Conservation (phyloP, 345 rosid species). For the Aquilaria malaccensis region DNA sequence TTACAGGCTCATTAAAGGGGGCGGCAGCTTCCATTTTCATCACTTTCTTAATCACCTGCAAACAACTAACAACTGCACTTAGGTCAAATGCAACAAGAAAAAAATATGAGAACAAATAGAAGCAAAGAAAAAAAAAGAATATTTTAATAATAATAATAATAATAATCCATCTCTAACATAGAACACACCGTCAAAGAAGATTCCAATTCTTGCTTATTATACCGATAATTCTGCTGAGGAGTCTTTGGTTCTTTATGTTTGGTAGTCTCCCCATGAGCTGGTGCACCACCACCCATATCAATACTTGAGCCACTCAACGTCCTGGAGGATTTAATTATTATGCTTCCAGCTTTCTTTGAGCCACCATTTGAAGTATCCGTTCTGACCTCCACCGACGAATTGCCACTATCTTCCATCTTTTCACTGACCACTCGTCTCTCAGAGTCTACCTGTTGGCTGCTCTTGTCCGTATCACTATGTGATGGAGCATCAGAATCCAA, state of each 20-base stretch:
- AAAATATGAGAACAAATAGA: background rate
- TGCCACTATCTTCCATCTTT: slow-evolving; percentile 52
- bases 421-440: slow-evolving; percentile 41
- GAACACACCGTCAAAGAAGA: slow-evolving; percentile 54
- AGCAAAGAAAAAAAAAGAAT: background rate
- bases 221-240: slow-evolving; percentile 25
- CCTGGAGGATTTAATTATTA: slow-evolving; percentile 62
- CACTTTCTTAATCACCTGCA: slow-evolving; percentile 78
- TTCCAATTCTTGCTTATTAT: slow-evolving; percentile 63
- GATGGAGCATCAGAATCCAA: slow-evolving; percentile 42
- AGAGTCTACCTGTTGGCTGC: slow-evolving; percentile 38
- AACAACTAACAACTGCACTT: background rate
- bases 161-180: background rate
- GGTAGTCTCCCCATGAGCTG: slow-evolving; percentile 22
- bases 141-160: too few relatives aligned
- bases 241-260: slow-evolving; percentile 36
- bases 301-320: slow-evolving; percentile 31
- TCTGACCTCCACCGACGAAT: slow-evolving; percentile 43
- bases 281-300: slow-evolving; percentile 25
- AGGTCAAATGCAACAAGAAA: background rate
- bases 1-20: slow-evolving; percentile 84
- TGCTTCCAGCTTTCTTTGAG: slow-evolving; percentile 67
- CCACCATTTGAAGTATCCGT: slow-evolving; percentile 32
- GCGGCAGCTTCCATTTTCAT: slow-evolving; percentile 99
- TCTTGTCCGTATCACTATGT: slow-evolving; percentile 50